phyloP scores from a whole-genome alignment of 257 asterid species.

The Solanum chiquidenum region DNA sequence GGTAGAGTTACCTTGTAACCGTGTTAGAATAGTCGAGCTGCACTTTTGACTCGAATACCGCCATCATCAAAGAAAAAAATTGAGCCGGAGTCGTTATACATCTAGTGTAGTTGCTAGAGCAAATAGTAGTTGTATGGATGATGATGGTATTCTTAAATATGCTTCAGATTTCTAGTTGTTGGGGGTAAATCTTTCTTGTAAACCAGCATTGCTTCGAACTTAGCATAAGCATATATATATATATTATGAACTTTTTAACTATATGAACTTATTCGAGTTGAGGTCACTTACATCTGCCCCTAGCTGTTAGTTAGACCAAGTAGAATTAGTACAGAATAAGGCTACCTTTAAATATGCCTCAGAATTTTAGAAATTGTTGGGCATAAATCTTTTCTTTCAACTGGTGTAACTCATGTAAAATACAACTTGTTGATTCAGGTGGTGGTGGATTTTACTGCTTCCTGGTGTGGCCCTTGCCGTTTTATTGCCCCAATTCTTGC shows the following conservation, averaged over 20 bases:
- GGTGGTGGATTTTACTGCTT: constrained; percentile 79
- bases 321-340: neutral
- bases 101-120: neutral
- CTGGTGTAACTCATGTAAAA: neutral
- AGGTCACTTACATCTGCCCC: neutral
- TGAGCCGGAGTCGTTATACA: neutral
- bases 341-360: neutral
- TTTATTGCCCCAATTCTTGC: constrained; percentile 58
- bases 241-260: neutral
- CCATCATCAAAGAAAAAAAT: neutral
- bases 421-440: constrained; percentile 27
- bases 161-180: neutral
- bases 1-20: neutral
- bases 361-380: neutral
- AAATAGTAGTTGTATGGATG: neutral
- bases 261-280: neutral
- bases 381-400: neutral
- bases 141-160: neutral
- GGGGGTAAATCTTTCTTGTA: neutral
- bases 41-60: neutral
- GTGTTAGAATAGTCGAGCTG: neutral
- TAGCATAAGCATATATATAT: neutral
- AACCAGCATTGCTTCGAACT: neutral
- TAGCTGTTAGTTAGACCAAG: neutral
- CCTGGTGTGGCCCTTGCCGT: constrained; percentile 92